phyloP scores from a whole-genome alignment of 2,329 filamentous ascomycete species.

The Aspergillus sp. region DNA sequence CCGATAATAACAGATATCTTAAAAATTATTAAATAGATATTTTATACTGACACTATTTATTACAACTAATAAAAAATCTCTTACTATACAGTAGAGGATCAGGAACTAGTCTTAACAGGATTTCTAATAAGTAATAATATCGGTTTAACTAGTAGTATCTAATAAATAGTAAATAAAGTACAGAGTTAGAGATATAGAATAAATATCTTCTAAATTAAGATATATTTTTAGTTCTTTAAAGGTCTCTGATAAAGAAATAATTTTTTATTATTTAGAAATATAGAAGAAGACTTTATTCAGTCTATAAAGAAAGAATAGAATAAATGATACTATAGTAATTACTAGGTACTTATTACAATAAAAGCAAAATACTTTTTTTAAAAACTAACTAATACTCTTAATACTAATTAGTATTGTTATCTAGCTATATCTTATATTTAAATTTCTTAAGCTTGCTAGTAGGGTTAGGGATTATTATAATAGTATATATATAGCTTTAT shows the following conservation, averaged over 20 bases:
- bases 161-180: not conserved
- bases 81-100: too few species aligned
- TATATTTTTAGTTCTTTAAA: slow-evolving; percentile 1
- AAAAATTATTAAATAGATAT: too few species aligned
- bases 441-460: not conserved
- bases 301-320: not conserved
- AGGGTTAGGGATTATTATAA: not conserved
- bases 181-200: not conserved
- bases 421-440: not conserved
- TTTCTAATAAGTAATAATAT: slow-evolving; percentile 3
- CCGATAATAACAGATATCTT: too few species aligned
- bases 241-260: not conserved
- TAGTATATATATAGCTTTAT: not conserved
- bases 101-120: too few species aligned
- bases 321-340: not conserved
- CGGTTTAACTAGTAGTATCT: slow-evolving; percentile 1
- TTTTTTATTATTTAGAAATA: slow-evolving; percentile 1
- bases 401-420: slow-evolving; percentile 2
- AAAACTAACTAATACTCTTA: not conserved
- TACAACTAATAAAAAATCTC: too few species aligned
- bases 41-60: too few species aligned
- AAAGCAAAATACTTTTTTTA: slow-evolving; percentile 1
- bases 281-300: not conserved
- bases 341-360: not conserved
- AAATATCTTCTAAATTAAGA: not conserved